Conservation (phyloP, 305 asterid genomes). For the Fraxinus xanthoxyloides region DNA sequence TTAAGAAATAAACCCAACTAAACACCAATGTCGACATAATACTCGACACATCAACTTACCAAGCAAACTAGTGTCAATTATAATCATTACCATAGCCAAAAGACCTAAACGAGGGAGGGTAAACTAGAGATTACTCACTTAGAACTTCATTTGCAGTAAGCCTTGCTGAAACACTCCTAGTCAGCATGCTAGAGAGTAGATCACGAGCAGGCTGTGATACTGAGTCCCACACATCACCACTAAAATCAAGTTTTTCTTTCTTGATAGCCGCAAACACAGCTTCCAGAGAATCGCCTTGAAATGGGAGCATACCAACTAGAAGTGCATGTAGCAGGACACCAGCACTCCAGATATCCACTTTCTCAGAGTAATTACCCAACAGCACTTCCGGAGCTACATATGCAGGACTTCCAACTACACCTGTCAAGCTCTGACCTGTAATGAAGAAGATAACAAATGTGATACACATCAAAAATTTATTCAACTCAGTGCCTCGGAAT, state of each 20-base stretch:
- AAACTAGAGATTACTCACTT: constrained; percentile 50
- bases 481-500: not conserved
- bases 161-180: constrained; percentile 53
- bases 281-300: constrained; percentile 71
- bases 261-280: constrained; percentile 71
- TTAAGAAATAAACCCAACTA: not conserved
- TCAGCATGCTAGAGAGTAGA: constrained; percentile 66
- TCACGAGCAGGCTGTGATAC: constrained; percentile 75
- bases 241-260: constrained; percentile 60
- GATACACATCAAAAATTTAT: not conserved
- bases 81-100: not conserved
- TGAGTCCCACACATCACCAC: constrained; percentile 63
- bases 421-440: constrained; percentile 64
- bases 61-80: not conserved
- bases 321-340: constrained; percentile 88
- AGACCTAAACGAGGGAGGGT: constrained; percentile 1
- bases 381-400: constrained; percentile 90
- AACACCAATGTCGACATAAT: not conserved
- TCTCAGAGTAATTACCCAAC: constrained; percentile 77
- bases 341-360: constrained; percentile 88
- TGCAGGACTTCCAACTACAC: constrained; percentile 88
- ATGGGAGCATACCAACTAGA: constrained; percentile 75
- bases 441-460: constrained; percentile 18
- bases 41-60: not conserved
- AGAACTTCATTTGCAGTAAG: constrained; percentile 68